phyloP scores from a whole-genome alignment of 1,284 basidiomycete species.

The Boletus semigastroideus region DNA sequence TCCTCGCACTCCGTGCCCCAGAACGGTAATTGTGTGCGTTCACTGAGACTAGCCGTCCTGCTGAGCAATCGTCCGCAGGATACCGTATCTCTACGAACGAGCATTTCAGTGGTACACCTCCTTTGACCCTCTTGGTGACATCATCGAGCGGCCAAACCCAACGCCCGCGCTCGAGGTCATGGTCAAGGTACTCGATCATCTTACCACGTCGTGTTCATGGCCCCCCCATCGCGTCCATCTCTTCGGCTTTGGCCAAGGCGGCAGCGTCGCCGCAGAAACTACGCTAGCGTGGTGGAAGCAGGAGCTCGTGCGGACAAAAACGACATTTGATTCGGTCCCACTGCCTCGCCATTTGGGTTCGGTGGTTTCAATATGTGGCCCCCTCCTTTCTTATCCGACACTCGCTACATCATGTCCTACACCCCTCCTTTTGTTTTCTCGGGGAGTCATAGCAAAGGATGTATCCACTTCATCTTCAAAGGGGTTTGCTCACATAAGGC shows the following conservation, averaged over 20 bases:
- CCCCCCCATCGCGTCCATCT: conserved; percentile 70
- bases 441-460: conserved; percentile 45
- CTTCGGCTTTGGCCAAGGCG: conserved; percentile 91
- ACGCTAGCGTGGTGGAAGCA: conserved; percentile 40
- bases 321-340: neutral
- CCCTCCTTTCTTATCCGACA: conserved; percentile 75
- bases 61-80: conserved; percentile 39
- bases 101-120: conserved; percentile 89
- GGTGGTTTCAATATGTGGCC: conserved; percentile 67
- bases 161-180: conserved; percentile 62
- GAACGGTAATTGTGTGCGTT: conserved; percentile 40
- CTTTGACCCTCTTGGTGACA: conserved; percentile 77
- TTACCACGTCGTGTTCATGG: conserved; percentile 68
- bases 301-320: conserved; percentile 15
- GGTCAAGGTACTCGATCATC: conserved; percentile 51
- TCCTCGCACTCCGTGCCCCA: conserved; percentile 77
- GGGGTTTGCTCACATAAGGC: conserved; percentile 52
- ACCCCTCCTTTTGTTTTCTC: conserved; percentile 63
- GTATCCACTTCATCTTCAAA: conserved; percentile 54
- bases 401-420: conserved; percentile 51
- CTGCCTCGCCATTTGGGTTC: conserved; percentile 52
- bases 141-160: conserved; percentile 71
- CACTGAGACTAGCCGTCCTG: conserved; percentile 6
- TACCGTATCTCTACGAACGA: conserved; percentile 80
- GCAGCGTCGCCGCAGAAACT: conserved; percentile 76